Evolutionary conservation across 2,329 filamentous ascomycete genomes (phyloP).

Genomic region (Rutstroemia sydowiana): DNA sequence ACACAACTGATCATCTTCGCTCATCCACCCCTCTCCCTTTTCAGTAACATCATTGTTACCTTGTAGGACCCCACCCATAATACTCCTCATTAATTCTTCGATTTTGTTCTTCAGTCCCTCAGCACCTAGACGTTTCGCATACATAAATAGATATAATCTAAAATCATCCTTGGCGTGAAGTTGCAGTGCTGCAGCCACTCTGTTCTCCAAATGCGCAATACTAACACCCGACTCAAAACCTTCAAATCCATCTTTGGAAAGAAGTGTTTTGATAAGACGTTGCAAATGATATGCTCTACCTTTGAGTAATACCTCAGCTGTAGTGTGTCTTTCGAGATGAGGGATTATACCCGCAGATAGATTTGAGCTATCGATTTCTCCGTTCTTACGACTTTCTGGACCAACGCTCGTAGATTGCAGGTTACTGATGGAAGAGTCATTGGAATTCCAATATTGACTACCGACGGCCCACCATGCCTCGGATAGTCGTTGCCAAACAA

Average conservation of each 20-base stretch:
- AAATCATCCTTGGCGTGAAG: slow-evolving; percentile 88
- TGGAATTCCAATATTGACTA: slow-evolving; percentile 98
- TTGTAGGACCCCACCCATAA: slow-evolving; percentile 65
- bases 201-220: slow-evolving; percentile 90
- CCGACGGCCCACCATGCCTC: slow-evolving; percentile 98
- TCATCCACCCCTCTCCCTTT: slow-evolving; percentile 53
- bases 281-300: slow-evolving; percentile 88
- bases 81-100: slow-evolving; percentile 77
- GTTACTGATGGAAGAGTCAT: slow-evolving; percentile 79
- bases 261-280: slow-evolving; percentile 78
- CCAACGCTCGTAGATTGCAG: slow-evolving; percentile 65
- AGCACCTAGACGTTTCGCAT: slow-evolving; percentile 87
- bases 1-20: slow-evolving; percentile 65
- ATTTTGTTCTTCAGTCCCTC: slow-evolving; percentile 85
- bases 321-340: slow-evolving; percentile 88
- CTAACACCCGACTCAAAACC: slow-evolving; percentile 85
- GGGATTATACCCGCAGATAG: slow-evolving; percentile 91
- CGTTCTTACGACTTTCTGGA: slow-evolving; percentile 41
- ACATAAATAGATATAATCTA: slow-evolving; percentile 93
- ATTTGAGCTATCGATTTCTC: slow-evolving; percentile 45
- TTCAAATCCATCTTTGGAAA: slow-evolving; percentile 87
- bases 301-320: slow-evolving; percentile 83
- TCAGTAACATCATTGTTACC: slow-evolving; percentile 44
- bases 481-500: slow-evolving; percentile 88
- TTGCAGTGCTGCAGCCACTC: slow-evolving; percentile 80